A percentile compares a stretch with the other conserved stretches of the same genome.
These are phyloP conservation scores for Brassica napus DNA, from an alignment of 345 rosid species.

Conservation along the genomic window Da-Ae NC_063442.1:2569501-2570000, in stretches of 20 bases:
- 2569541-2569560: not conserved
- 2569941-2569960: conserved; percentile 50
- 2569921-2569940: conserved; percentile 48
- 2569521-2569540: not conserved
- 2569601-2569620: conserved; percentile 38
- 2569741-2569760: conserved; percentile 68
- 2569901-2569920: conserved; percentile 35
- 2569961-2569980: conserved; percentile 80
- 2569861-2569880: not conserved
- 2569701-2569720: conserved; percentile 21
- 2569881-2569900: not conserved
- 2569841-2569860: conserved; percentile 61
- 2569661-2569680: conserved; percentile 43
- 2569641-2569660: conserved; percentile 23
- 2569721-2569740: conserved; percentile 32
- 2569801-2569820: conserved; percentile 77
- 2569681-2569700: conserved; percentile 33
- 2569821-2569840: conserved; percentile 82
- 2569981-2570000: conserved; percentile 66
- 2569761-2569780: conserved; percentile 89
- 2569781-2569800: conserved; percentile 76
- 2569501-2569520: not conserved
- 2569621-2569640: conserved; percentile 20
- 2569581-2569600: conserved; percentile 44
- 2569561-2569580: conserved; percentile 39